Evolutionary conservation across 1,139 yeast genomes (phyloP).

Genomic region (Nakaseomyces sp.): DNA sequence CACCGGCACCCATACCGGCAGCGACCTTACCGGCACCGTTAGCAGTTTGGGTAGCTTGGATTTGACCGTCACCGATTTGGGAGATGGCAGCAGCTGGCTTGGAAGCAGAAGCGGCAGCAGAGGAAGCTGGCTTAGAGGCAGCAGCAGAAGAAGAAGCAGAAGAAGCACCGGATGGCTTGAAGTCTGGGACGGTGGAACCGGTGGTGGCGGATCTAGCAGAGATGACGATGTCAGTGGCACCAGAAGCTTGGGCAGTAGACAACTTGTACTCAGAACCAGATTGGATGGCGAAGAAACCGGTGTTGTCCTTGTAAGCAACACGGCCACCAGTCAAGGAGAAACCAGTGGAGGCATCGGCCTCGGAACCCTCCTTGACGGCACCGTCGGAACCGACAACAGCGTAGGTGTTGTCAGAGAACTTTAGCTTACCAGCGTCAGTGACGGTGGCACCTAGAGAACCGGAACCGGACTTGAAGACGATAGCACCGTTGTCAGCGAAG

Average conservation of each 20-base stretch:
- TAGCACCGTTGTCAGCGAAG: constrained; percentile 13
- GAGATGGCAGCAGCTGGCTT: constrained; percentile 6
- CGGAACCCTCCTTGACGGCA: constrained; percentile 13
- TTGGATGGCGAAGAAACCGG: constrained; percentile 22
- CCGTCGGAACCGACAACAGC: constrained; percentile 21
- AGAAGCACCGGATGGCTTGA: constrained; percentile 11
- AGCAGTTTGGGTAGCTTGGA: constrained; percentile 11
- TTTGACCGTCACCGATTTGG: constrained; percentile 8
- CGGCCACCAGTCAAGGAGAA: constrained; percentile 25
- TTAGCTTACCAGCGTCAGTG: constrained; percentile 30
- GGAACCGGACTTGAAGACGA: constrained; percentile 14
- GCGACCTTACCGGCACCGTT: constrained; percentile 16
- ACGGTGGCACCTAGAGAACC: constrained; percentile 17
- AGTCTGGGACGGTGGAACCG: constrained; percentile 15
- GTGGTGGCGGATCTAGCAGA: constrained; percentile 13
- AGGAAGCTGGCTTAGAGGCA: not conserved
- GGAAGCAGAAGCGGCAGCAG: constrained; percentile 2
- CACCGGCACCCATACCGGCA: constrained; percentile 17
- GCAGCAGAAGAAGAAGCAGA: not conserved
- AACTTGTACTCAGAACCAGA: constrained; percentile 13
- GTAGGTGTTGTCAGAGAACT: constrained; percentile 25
- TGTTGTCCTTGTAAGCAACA: constrained; percentile 21
- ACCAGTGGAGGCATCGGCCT: constrained; percentile 25
- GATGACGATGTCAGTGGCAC: constrained; percentile 14
- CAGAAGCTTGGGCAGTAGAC: constrained; percentile 11